A percentile compares a stretch with the other conserved stretches of the same genome.
These are phyloP conservation scores for Murraya koenigii DNA, from an alignment of 345 rosid species.

Conservation along the genomic window DNA sequence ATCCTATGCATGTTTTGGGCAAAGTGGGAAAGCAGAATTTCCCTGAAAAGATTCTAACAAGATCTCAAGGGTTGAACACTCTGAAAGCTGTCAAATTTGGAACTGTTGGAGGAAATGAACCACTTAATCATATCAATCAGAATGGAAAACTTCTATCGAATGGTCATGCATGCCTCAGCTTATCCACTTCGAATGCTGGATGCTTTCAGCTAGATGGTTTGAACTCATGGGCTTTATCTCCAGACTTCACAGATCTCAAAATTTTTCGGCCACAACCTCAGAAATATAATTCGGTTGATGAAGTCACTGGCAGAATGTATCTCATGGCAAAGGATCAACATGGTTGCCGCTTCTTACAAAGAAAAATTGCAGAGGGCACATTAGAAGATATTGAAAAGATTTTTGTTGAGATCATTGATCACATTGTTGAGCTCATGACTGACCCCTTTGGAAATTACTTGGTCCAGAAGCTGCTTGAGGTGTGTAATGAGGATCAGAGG, in stretches of 20 bases:
- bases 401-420: conserved; percentile 61
- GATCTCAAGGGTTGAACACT: conserved; percentile 52
- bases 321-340: conserved; percentile 74
- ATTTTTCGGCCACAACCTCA: conserved; percentile 40
- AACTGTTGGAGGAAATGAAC: conserved; percentile 40
- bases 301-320: conserved; percentile 51
- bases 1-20: conserved; percentile 29
- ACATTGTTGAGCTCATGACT: conserved; percentile 65
- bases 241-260: conserved; percentile 30
- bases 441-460: conserved; percentile 81
- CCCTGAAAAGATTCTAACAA: conserved; percentile 64
- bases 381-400: conserved; percentile 56
- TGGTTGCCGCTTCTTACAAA: conserved; percentile 75
- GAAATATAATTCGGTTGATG: conserved; percentile 50
- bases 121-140: conserved; percentile 32
- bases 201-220: conserved; percentile 38
- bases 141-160: conserved; percentile 41
- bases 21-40: conserved; percentile 39
- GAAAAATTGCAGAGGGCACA: conserved; percentile 58
- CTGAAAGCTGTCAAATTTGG: conserved; percentile 50
- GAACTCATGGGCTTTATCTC: conserved; percentile 33
- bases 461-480: conserved; percentile 79
- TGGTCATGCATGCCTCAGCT: conserved; percentile 33
- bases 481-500: conserved; percentile 61
- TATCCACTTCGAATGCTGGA: conserved; percentile 29